phyloP scores from a whole-genome alignment of 1,284 basidiomycete species.

The Puccinia hordei region DNA sequence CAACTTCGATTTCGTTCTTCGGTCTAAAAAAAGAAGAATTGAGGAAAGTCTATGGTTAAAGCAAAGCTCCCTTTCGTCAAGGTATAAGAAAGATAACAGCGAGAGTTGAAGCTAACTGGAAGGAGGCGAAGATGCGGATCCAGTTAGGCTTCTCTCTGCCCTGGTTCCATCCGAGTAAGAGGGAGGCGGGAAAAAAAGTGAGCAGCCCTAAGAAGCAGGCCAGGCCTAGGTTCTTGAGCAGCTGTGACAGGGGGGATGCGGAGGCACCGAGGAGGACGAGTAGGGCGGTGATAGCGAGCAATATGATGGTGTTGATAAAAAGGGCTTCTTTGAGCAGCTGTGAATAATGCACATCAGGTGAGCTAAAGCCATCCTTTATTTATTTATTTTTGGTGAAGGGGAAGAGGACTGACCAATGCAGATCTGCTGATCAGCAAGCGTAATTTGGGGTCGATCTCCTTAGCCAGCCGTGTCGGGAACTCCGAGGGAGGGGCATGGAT shows the following conservation, averaged over 20 bases:
- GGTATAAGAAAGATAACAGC: not conserved
- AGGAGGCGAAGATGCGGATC: slow-evolving; percentile 75
- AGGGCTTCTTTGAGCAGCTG: slow-evolving; percentile 65
- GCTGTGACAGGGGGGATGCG: slow-evolving; percentile 62
- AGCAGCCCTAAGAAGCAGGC: slow-evolving; percentile 4
- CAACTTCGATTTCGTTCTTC: slow-evolving; percentile 70
- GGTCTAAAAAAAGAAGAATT: slow-evolving; percentile 62
- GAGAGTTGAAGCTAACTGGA: slow-evolving; percentile 66
- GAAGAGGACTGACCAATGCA: not conserved
- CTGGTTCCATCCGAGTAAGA: slow-evolving; percentile 67
- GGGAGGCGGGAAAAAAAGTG: slow-evolving; percentile 69
- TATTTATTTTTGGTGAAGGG: not conserved
- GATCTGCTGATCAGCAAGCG: not conserved
- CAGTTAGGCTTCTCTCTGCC: slow-evolving; percentile 62
- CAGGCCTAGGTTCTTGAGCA: slow-evolving; percentile 1
- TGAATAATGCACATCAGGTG: not conserved
- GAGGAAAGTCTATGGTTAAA: too few species aligned
- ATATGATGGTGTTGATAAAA: slow-evolving; percentile 64
- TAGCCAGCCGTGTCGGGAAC: not conserved
- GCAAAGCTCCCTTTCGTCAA: too few species aligned
- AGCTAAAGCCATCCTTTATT: too few species aligned
- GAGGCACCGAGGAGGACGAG: slow-evolving; percentile 75
- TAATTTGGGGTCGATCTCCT: not conserved
- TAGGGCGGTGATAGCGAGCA: slow-evolving; percentile 64
- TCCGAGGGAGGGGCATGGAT: not conserved